Percentiles rank a stretch among this genome's conserved stretches.
These are phyloP conservation scores for Mrakia hoshinonis DNA, from an alignment of 768 basidiomycete species.

Conservation along the genomic window DNA sequence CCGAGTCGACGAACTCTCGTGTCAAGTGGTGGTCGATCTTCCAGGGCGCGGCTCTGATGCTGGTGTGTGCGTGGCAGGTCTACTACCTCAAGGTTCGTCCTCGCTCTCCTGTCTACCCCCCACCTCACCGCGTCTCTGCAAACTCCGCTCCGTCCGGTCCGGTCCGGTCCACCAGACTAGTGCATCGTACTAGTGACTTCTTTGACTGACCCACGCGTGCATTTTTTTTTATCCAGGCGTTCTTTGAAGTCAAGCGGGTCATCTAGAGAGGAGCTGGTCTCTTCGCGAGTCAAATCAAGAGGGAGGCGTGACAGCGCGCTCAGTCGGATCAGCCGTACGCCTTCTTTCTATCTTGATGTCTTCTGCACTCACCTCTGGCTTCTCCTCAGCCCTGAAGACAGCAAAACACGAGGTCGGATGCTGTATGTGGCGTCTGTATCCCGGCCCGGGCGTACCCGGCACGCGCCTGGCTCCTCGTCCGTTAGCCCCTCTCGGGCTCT, in stretches of 20 bases:
- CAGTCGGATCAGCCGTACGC: no score
- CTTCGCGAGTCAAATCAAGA: neutral
- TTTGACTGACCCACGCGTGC: neutral
- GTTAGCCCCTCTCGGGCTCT: no score
- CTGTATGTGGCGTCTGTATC: no score
- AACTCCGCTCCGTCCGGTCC: neutral
- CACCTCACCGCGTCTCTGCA: neutral
- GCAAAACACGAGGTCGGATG: no score
- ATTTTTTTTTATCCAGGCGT: constrained; percentile 48
- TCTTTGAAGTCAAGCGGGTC: constrained; percentile 86
- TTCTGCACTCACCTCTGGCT: no score
- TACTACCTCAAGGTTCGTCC: constrained; percentile 77
- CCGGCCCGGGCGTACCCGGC: no score
- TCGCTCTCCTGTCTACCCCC: neutral
- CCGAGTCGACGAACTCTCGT: constrained; percentile 59
- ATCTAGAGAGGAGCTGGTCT: constrained; percentile 47
- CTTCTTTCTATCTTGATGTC: no score
- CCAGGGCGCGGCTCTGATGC: constrained; percentile 75
- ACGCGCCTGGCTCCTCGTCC: no score
- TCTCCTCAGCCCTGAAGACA: no score
- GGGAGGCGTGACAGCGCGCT: no score
- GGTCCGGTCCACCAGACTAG: neutral
- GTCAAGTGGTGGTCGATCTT: constrained; percentile 99
- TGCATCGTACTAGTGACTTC: neutral
- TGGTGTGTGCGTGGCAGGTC: constrained; percentile 92